Percentiles rank a stretch among this genome's conserved stretches.
Conservation (phyloP, 371 early-diverging fungal genomes). For the Apophysomyces ossiformis region DNA sequence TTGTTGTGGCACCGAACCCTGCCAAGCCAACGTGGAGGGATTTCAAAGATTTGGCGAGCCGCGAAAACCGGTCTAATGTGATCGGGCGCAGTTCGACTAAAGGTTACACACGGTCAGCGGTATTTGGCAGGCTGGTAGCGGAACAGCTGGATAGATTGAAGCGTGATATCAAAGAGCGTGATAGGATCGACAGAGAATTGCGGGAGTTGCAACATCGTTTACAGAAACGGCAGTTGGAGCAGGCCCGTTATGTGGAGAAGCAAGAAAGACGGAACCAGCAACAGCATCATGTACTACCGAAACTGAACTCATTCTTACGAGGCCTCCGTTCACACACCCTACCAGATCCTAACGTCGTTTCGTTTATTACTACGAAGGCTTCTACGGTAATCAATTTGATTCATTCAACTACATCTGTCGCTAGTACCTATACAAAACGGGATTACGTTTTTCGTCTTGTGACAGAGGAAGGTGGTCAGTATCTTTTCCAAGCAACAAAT, state of each 20-base stretch:
- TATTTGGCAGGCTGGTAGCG: conserved; percentile 62
- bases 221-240: conserved; percentile 74
- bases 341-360: conserved; percentile 16
- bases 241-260: conserved; percentile 66
- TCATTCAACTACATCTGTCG: conserved; percentile 75
- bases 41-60: conserved; percentile 40
- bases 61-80: conserved; percentile 40
- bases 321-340: conserved; percentile 30
- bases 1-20: conserved; percentile 30
- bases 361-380: conserved; percentile 49
- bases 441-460: conserved; percentile 82
- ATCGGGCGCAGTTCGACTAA: conserved; percentile 32
- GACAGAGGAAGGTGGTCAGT: conserved; percentile 86
- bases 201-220: conserved; percentile 66
- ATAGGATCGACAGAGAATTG: conserved; percentile 72
- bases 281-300: conserved; percentile 37
- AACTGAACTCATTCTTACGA: conserved; percentile 43
- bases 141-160: conserved; percentile 74
- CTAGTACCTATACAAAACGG: conserved; percentile 72
- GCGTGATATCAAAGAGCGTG: conserved; percentile 73
- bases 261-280: conserved; percentile 39
- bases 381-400: conserved; percentile 82
- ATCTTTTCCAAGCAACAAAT: conserved; percentile 74
- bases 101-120: conserved; percentile 17
- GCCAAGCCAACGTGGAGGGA: conserved; percentile 36